Percentiles rank a stretch among this genome's conserved stretches.
These are phyloP conservation scores for Mortierella sp. DNA, from an alignment of 371 early-diverging fungal genomes.

Conservation along the genomic window DNA sequence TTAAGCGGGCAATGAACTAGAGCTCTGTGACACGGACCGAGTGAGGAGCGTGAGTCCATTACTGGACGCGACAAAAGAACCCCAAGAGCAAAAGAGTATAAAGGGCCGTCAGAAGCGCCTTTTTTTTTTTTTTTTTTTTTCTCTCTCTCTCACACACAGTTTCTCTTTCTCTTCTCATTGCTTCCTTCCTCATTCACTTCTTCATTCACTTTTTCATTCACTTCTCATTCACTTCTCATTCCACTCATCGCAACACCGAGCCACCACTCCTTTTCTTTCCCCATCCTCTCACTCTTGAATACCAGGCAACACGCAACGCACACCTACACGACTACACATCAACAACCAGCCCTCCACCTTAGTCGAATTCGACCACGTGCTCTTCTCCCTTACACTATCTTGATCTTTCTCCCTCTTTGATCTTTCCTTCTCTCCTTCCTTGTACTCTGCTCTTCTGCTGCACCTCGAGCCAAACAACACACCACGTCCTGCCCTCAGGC, in stretches of 20 bases:
- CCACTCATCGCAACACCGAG: not conserved
- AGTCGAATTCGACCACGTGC: not conserved
- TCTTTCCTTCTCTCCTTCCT: not conserved
- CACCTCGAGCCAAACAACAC: too few species aligned
- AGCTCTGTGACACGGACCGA: too few species aligned
- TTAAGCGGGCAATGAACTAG: too few species aligned
- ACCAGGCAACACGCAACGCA: not conserved
- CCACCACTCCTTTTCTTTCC: not conserved
- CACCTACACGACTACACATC: not conserved
- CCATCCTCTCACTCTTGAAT: not conserved
- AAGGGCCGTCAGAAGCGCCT: not conserved
- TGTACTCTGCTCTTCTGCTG: not conserved
- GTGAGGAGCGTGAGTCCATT: too few species aligned
- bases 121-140: not conserved
- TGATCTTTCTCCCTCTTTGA: not conserved
- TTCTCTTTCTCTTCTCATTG: slow-evolving; percentile 1
- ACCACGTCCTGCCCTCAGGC: too few species aligned
- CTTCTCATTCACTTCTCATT: not conserved
- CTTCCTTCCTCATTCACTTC: not conserved
- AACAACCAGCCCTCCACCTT: not conserved
- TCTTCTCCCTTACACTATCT: not conserved
- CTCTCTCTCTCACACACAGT: not conserved
- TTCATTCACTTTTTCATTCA: too few species aligned
- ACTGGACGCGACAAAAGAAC: not conserved
- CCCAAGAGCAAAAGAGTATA: not conserved